These are phyloP conservation scores for Plasmopara halstedii DNA, from an alignment of 352 stramenopile genomes.

Conservation along the genomic window DNA sequence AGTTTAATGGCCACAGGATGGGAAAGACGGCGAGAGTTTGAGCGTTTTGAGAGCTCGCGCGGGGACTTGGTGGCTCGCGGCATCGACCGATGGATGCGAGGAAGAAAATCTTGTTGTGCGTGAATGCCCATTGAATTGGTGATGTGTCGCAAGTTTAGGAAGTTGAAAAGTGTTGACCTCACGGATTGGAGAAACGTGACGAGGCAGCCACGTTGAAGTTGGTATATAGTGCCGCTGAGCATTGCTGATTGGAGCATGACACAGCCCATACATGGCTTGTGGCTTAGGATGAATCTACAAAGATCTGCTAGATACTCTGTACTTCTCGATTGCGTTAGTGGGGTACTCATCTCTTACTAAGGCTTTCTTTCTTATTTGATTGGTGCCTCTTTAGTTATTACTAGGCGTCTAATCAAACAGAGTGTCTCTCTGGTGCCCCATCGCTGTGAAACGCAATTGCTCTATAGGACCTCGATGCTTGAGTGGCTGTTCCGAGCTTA, in stretches of 20 bases:
- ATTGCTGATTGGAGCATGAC: not conserved
- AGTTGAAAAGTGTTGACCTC: not conserved
- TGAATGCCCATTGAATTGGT: not conserved
- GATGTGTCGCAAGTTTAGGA: not conserved
- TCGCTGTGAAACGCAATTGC: not conserved
- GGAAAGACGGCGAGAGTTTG: conserved; percentile 15
- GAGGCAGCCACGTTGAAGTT: not conserved
- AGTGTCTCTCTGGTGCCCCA: not conserved
- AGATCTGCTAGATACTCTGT: not conserved
- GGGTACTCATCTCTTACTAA: not conserved
- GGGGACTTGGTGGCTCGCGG: conserved; percentile 9
- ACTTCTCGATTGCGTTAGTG: not conserved
- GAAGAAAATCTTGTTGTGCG: not conserved
- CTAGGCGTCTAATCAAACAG: not conserved
- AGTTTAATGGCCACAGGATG: conserved; percentile 11
- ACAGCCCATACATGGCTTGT: not conserved
- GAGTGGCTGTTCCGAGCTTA: not conserved
- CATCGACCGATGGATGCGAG: conserved; percentile 12
- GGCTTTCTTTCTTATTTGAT: not conserved
- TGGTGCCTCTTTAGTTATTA: not conserved
- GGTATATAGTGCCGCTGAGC: not conserved
- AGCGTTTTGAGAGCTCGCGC: conserved; percentile 8
- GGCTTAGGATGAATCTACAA: not conserved
- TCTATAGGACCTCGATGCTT: not conserved
- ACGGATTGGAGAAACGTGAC: not conserved